Evolutionary conservation across 2,329 filamentous ascomycete genomes (phyloP).

Genomic region (Hirsutella thompsonii): DNA sequence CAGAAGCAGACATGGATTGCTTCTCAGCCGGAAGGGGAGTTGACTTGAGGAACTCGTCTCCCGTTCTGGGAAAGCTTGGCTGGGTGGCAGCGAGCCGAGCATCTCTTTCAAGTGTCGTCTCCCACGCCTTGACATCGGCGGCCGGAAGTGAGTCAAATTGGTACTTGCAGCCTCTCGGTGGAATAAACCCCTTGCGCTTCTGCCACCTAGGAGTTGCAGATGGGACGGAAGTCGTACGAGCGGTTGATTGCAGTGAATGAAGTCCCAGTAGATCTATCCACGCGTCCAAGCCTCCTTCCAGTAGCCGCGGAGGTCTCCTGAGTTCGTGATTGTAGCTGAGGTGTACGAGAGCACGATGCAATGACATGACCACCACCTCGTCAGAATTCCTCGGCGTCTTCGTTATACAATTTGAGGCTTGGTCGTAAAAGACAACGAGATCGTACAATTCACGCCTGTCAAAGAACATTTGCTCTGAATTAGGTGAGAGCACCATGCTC

Average conservation of each 20-base stretch:
- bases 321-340: constrained; percentile 73
- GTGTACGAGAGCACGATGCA: constrained; percentile 70
- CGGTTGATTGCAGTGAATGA: constrained; percentile 40
- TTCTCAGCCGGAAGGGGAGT: constrained; percentile 54
- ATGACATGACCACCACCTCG: constrained; percentile 49
- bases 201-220: not conserved
- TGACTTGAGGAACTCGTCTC: constrained; percentile 76
- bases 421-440: constrained; percentile 82
- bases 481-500: constrained; percentile 56
- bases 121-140: constrained; percentile 72
- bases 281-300: constrained; percentile 72
- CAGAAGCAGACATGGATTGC: constrained; percentile 43
- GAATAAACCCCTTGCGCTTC: constrained; percentile 14
- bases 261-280: constrained; percentile 76
- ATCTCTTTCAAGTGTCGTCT: constrained; percentile 61
- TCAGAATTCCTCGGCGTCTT: constrained; percentile 19
- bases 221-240: constrained; percentile 14
- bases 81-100: constrained; percentile 35
- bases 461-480: constrained; percentile 66
- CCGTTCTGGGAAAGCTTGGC: constrained; percentile 49
- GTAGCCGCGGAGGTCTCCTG: constrained; percentile 59
- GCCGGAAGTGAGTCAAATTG: constrained; percentile 57
- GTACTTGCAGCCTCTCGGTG: constrained; percentile 29
- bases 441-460: constrained; percentile 64
- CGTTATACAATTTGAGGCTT: constrained; percentile 43